Evolutionary conservation across 1,139 yeast species (phyloP), one percentile per base, ranked within the genome.

Genomic region (Blastobotrys capitulatus): DNA sequence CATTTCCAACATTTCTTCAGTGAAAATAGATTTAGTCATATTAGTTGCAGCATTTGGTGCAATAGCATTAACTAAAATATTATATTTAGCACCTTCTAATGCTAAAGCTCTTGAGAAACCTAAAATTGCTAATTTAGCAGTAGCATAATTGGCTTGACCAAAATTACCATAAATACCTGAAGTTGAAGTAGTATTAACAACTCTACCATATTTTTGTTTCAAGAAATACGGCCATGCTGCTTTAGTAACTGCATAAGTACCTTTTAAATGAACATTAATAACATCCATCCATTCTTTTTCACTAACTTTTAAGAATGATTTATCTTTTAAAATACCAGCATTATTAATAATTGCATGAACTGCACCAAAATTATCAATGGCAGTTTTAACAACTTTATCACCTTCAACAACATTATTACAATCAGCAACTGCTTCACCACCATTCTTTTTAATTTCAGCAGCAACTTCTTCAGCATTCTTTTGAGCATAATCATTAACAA

Each of bases 31-130:
- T 65, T 80, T 78, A 32, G 97, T 92, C 98, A 92, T 92, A 55
- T 95, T 92, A 46, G 98, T 90, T 65, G 90, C 97, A 41, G 97
- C 97, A 67, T 90, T 96, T 52, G 98, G 98, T 43, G 97, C 97
- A 67, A 89, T 84, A 45, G 82, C 77, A 66, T 90, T 87, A 53
- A 82, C 92, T 64, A 76, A 76, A 60, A 92, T 87, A 65, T 84
- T 82, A 64, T 74, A 66, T 70, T 79, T 88, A 54, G 82, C 80
- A 62, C 98, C 98, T 72, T 92, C 98, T 57, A 86, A 75, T 25
- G 97, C 97, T 56, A 88, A 69, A 40, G 97, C 86, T 68, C 79
- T 82, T 32, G 96, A 77, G 61, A 92, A 79, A 34, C 96, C 96
- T 48, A 89, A 71, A 55, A 92, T 82, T 31, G 90, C 97, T 52